Conservation (phyloP, 78 protist genomes). For the Ministeria vibrans region DNA sequence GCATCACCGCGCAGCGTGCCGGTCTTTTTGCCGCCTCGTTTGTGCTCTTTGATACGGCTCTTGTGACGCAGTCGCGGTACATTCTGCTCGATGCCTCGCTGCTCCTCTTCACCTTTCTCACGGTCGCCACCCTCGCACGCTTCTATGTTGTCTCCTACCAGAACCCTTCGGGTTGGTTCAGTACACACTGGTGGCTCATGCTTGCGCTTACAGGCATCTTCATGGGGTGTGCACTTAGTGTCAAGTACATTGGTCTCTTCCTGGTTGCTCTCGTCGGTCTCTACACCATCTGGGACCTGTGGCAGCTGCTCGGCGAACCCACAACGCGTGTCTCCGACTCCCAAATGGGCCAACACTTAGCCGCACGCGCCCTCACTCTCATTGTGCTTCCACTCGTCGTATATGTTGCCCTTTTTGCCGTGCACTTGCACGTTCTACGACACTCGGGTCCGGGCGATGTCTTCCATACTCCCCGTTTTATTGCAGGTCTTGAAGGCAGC, state of each 20-base stretch:
- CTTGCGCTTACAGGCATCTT: not conserved
- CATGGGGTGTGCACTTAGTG: not conserved
- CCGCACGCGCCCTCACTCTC: not conserved
- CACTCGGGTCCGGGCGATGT: not conserved
- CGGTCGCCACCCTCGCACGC: not conserved
- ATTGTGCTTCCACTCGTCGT: slow-evolving; percentile 12
- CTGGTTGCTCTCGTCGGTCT: slow-evolving; percentile 9
- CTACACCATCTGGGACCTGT: slow-evolving; percentile 11
- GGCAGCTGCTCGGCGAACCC: slow-evolving; percentile 22
- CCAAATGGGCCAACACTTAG: not conserved
- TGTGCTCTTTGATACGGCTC: not conserved
- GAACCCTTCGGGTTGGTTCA: not conserved
- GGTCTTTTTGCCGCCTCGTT: not conserved
- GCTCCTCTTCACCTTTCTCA: not conserved
- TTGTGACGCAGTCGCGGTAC: slow-evolving; percentile 16
- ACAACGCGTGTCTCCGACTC: not conserved
- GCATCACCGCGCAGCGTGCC: no score
- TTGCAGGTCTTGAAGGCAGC: not conserved
- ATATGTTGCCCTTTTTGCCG: not conserved
- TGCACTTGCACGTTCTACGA: not conserved
- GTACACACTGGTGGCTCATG: not conserved
- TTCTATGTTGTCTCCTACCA: not conserved
- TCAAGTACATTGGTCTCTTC: slow-evolving; percentile 16
- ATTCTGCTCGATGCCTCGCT: slow-evolving; percentile 28
- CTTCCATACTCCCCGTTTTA: not conserved